Conservation (phyloP, 169 alveolate genomes). For the Eimeria maxima region DNA sequence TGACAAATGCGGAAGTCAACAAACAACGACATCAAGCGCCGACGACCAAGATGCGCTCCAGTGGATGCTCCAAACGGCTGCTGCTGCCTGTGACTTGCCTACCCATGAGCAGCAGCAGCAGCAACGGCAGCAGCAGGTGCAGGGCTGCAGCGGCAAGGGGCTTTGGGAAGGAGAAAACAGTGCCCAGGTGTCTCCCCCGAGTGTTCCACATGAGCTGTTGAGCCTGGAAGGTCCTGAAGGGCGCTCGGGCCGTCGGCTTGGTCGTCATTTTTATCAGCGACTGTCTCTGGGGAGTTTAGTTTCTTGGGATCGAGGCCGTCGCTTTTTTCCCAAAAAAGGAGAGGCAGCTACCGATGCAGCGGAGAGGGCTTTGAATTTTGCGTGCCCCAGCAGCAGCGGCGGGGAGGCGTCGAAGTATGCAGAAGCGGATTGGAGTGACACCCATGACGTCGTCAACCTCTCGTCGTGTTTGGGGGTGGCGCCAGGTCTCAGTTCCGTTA, state of each 20-base stretch:
- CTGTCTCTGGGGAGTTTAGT: conserved; percentile 10
- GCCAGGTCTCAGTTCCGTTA: not conserved
- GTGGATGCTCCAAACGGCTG: conserved; percentile 46
- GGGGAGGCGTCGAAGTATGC: not conserved
- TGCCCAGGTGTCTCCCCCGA: not conserved
- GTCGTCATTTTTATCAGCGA: conserved; percentile 7
- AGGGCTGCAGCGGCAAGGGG: not conserved
- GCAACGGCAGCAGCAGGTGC: not conserved
- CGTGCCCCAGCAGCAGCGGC: conserved; percentile 60
- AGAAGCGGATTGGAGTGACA: conserved; percentile 5
- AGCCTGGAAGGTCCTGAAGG: conserved; percentile 44
- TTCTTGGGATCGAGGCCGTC: conserved; percentile 21
- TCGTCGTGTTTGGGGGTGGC: not conserved
- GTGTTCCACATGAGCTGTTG: not conserved
- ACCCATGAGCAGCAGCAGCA: not conserved
- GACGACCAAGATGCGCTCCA: not conserved
- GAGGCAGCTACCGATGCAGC: conserved; percentile 63
- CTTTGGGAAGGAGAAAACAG: not conserved
- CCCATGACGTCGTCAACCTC: conserved; percentile 1
- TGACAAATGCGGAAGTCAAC: not conserved
- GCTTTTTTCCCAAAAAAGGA: not conserved
- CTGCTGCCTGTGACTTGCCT: conserved; percentile 17
- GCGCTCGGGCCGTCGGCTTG: conserved; percentile 14
- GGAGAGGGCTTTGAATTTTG: conserved; percentile 44
- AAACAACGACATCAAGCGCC: not conserved